Evolutionary conservation across 139 green algal genomes (phyloP), one percentile per base, ranked within the genome.

Genomic region (Volvox reticuliferus): DNA sequence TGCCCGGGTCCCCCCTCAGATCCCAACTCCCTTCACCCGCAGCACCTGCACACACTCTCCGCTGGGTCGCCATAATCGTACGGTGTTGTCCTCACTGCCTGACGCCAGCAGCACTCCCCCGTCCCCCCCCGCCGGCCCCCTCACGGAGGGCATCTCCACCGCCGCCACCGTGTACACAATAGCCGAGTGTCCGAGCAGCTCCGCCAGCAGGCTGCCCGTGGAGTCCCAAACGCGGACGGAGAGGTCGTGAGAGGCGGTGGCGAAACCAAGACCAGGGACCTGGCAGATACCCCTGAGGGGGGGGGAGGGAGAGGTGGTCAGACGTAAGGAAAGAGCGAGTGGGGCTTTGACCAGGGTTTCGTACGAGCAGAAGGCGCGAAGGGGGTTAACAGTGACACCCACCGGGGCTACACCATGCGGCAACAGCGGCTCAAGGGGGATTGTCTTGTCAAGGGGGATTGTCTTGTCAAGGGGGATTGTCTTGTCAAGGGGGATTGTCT

Each of bases 241-340:
- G 44, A 93, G 81, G 93, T 99, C 98, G 92, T 99, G 98, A 3
- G 98, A 99, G 18, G 94, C 98, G 12, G 97, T 99, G 63, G 99
- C 94, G 77, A 99, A 95, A 12, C 97, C 98, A 22, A 99, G 50
- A 19, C 92, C 96, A 5, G 95, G 95, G 36, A 99, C 82, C 86
- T 97, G 50, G 16, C 94, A 93, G 44, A 99, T 93, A 36, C 95
- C 95, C 78, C 96, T 97, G 84, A 1, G 68, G 83, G 65, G 12
- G 63, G 21, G n/a, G 30, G 62, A 55, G 37, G 32, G 30, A 24
- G 62, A 33, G 82, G 24, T 16, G 30, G 62, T 9, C 22, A 75
- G 17, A 61, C 0, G 44, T 19, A 14, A 5, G 76, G 76, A 36
- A 1, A 28, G 21, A 12, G 21, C 6, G 65, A 12, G 65, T 12